Base-by-base conservation (phyloP, 2,329 filamentous ascomycete species). In the Tolypocladium inflatum region DNA sequence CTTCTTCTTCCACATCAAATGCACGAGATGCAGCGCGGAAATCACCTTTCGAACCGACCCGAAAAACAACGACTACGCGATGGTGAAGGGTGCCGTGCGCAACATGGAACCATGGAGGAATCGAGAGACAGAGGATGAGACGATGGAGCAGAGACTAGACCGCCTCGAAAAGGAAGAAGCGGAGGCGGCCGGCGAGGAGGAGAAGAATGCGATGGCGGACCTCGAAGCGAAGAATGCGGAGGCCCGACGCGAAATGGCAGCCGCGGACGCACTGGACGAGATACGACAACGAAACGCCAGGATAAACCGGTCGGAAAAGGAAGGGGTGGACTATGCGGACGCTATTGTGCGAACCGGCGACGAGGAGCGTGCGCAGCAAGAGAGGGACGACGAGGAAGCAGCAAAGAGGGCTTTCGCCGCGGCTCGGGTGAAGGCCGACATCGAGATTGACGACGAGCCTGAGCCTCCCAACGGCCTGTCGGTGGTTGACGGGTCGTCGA, bases 11-110 rank as follows among this genome's bases (percentile, higher is more conserved):
- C 67, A 70, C 62, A 95, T 93, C 66, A 83, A 90, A 9, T 97
- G 93, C 74, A 96, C 92, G 39, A 78, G 91, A 54, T 97, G 93
- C 74, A 86, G 81, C 50, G 86, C 83, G 50, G 91, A 96, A 69
- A 96, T 97, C 65, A 91, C 90, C 0, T 96, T 97, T 78, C 88
- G 89, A 63, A 97, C 94, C 0, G 94, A 99, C 65, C 94, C 94
- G 0, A 95, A 95, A 73, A 92, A 92, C 68, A 91, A 91, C 80
- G 93, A 97, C 70, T 99, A 97, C 70, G 84, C 74, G 83, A 80
- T 81, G 68, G 82, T 95, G 71, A 81, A 82, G 55, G 93, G 94
- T 19, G 94, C 93, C 6, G 91, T 93, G 74, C 82, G 94, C 51
- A 97, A 96, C 72, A 94, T 94, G 62, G 94, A 99, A 72, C 88